Conservation (phyloP, 1,284 basidiomycete genomes). For the Leccinum fuscescens region DNA sequence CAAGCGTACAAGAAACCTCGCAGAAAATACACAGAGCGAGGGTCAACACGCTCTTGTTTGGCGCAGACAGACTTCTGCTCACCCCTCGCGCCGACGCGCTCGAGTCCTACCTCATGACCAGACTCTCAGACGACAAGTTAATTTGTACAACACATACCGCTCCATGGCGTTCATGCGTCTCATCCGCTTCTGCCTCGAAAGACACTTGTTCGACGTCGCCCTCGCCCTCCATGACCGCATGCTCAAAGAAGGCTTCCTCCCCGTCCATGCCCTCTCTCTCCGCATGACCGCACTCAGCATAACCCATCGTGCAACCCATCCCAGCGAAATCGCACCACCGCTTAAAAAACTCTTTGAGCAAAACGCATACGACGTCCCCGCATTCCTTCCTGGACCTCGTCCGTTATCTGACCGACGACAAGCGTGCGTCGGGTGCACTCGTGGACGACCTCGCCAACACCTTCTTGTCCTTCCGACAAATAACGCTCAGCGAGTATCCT, state of each 20-base stretch:
- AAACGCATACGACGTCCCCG: slow-evolving; percentile 37
- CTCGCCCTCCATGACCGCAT: slow-evolving; percentile 42
- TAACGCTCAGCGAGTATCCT: slow-evolving; percentile 37
- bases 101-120: slow-evolving; percentile 22
- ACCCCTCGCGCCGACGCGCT: slow-evolving; percentile 22
- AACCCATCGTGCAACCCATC: slow-evolving; percentile 12
- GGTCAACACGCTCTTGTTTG: slow-evolving; percentile 28
- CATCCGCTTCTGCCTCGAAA: slow-evolving; percentile 27
- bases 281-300: slow-evolving; percentile 39
- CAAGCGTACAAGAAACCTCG: no score
- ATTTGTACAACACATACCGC: slow-evolving; percentile 29
- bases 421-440: slow-evolving; percentile 30
- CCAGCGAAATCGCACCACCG: slow-evolving; percentile 24
- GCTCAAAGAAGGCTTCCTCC: slow-evolving; percentile 39
- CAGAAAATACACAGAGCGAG: slow-evolving; percentile 18
- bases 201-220: slow-evolving; percentile 37
- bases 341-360: slow-evolving; percentile 33
- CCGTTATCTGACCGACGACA: slow-evolving; percentile 28
- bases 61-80: slow-evolving; percentile 30
- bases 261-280: slow-evolving; percentile 38
- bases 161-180: slow-evolving; percentile 27
- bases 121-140: slow-evolving; percentile 24
- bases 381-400: slow-evolving; percentile 44
- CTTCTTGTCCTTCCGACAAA: slow-evolving; percentile 36
- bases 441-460: slow-evolving; percentile 37